Conservation (phyloP, 768 basidiomycete species). For the Saitozyma podzolica region DNA sequence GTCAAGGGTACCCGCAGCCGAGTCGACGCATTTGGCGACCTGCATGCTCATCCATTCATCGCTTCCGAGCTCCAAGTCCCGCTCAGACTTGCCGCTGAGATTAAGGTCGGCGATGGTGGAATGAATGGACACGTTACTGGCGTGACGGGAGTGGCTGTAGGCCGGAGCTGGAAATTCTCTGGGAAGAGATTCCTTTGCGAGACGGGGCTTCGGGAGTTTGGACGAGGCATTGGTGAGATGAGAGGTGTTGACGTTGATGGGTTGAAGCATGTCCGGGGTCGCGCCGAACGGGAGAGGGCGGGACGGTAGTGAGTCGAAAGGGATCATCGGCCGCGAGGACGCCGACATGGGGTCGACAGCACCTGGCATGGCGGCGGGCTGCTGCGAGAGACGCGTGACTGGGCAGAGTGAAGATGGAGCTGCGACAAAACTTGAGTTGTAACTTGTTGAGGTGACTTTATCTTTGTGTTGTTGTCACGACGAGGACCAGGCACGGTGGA, state of each 20-base stretch:
- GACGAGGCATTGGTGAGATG: background rate
- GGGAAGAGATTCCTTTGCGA: constrained; percentile 18
- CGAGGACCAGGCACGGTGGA: no score
- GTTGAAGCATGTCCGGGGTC: constrained; percentile 12
- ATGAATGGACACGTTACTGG: background rate
- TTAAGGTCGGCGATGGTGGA: constrained; percentile 3
- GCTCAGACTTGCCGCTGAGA: background rate
- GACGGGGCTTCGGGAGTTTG: constrained; percentile 21
- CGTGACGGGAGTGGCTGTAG: constrained; percentile 12
- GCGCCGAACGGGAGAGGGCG: constrained; percentile 31
- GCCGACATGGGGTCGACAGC: constrained; percentile 39
- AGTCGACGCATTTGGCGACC: constrained; percentile 39
- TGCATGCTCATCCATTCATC: constrained; percentile 46
- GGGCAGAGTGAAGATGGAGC: no score
- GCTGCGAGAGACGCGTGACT: background rate
- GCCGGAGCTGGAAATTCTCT: constrained; percentile 19
- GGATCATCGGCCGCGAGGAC: constrained; percentile 26
- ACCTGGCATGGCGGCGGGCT: constrained; percentile 16
- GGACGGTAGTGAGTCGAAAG: constrained; percentile 22
- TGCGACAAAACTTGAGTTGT: no score
- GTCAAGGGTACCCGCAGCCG: constrained; percentile 21
- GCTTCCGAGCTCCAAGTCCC: constrained; percentile 20
- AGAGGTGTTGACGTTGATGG: constrained; percentile 20
- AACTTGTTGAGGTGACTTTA: no score
- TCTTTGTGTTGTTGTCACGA: no score